A percentile compares a stretch with the other conserved stretches of the same genome.
Evolutionary conservation across 1,284 basidiomycete genomes (phyloP).

Genomic region (Ceratobasidium sp.): DNA sequence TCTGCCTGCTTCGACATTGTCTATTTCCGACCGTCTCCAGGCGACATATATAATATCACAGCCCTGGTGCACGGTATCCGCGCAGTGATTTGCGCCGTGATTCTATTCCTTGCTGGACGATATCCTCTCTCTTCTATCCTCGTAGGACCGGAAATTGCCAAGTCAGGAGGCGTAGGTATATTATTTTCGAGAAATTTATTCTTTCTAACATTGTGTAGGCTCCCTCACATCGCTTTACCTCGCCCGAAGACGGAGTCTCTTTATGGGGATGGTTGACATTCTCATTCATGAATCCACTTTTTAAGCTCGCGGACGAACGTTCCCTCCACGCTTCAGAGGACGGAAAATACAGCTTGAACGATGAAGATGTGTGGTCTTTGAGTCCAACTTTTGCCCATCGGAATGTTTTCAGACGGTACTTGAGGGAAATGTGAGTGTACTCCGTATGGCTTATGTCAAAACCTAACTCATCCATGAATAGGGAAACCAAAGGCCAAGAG

Average conservation of each 20-base stretch:
- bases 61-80: constrained; percentile 30
- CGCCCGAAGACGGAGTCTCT: constrained; percentile 80
- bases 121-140: constrained; percentile 34
- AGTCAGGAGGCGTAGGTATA: constrained; percentile 25
- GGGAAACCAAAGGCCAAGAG: constrained; percentile 55
- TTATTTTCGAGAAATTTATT: constrained; percentile 21
- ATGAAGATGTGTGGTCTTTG: constrained; percentile 73
- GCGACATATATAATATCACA: constrained; percentile 11
- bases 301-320: constrained; percentile 61
- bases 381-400: constrained; percentile 60
- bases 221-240: constrained; percentile 64
- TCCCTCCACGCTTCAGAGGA: constrained; percentile 34
- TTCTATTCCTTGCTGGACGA: constrained; percentile 55
- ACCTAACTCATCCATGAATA: constrained; percentile 19
- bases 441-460: constrained; percentile 31
- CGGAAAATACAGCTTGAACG: constrained; percentile 68
- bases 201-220: constrained; percentile 47
- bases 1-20: constrained; percentile 33
- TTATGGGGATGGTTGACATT: constrained; percentile 84
- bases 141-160: constrained; percentile 28
- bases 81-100: constrained; percentile 25
- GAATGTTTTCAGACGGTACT: constrained; percentile 74
- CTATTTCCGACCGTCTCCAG: constrained; percentile 14
- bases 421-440: constrained; percentile 52
- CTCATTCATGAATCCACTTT: constrained; percentile 78